Percentiles rank a stretch among this genome's conserved stretches.
Conservation (phyloP, 345 rosid genomes). For the Citrus cavaleriei region DNA sequence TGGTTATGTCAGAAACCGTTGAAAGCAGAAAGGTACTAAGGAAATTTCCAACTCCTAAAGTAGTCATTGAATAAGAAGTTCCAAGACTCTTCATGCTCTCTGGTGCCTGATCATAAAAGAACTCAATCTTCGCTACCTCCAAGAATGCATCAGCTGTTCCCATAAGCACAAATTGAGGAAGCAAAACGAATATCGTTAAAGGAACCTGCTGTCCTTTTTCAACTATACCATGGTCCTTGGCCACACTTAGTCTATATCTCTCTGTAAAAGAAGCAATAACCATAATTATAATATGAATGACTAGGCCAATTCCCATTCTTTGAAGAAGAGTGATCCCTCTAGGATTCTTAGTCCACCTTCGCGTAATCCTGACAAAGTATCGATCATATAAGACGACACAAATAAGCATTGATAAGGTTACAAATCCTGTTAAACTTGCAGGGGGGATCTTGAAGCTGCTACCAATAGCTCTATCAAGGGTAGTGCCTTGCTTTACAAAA, state of each 20-base stretch:
- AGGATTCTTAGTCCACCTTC: slow-evolving; percentile 54
- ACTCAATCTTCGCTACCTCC: slow-evolving; percentile 76
- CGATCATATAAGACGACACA: slow-evolving; percentile 59
- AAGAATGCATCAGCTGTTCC: slow-evolving; percentile 74
- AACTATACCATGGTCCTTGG: slow-evolving; percentile 42
- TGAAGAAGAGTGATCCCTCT: slow-evolving; percentile 81
- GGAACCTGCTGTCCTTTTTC: slow-evolving; percentile 57
- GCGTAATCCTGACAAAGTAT: slow-evolving; percentile 38
- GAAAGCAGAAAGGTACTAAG: slow-evolving; percentile 70
- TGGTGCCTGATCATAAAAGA: slow-evolving; percentile 93
- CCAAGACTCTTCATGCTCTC: slow-evolving; percentile 94
- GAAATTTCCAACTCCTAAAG: slow-evolving; percentile 64
- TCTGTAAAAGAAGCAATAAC: slow-evolving; percentile 49
- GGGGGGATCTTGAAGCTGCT: slow-evolving; percentile 63
- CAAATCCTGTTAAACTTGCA: slow-evolving; percentile 60
- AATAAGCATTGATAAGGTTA: slow-evolving; percentile 60
- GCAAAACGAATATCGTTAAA: slow-evolving; percentile 54
- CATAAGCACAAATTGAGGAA: slow-evolving; percentile 81
- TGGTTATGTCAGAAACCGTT: slow-evolving; percentile 51
- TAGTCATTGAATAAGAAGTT: slow-evolving; percentile 55
- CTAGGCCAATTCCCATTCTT: slow-evolving; percentile 67
- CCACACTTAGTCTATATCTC: slow-evolving; percentile 49
- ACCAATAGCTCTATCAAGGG: slow-evolving; percentile 56
- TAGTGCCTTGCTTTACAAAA: slow-evolving; percentile 91
- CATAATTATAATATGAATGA: slow-evolving; percentile 63